Base-by-base conservation (phyloP, 768 basidiomycete genomes). In the Clavaria fumosa region DNA sequence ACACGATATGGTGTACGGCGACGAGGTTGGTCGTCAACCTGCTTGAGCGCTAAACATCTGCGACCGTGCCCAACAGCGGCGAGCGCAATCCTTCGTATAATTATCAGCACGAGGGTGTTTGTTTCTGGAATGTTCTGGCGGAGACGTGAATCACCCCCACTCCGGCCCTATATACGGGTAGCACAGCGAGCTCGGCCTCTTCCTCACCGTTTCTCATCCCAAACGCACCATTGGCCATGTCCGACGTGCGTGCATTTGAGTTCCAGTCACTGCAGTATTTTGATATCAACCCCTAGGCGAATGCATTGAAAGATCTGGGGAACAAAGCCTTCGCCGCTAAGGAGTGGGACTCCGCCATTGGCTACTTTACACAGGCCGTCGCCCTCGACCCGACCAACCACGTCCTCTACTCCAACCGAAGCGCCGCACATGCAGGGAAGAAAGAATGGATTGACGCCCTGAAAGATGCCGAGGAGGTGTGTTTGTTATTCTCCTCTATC, bases 251-350 rank as follows among this genome's bases (percentile, higher is more conserved):
- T 39, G 26, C 14, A 23, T 5, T 5, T 28, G 14, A 4, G 31
- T 6, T 38, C 10, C n/a, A 7, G 11, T 14, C 4, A 28, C 37
- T 9, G 15, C 9, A 38, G 4, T 28, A 20, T 28, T 7, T 26
- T 14, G 14, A 30, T 14, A 24, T 38, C n/a, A 20, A 5, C 35
- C 42, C 33, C 33, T 28, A 64, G 61, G 66, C 58, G 23, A 65
- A 66, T 53, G 61, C 73, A 42, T 65, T 95, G 46, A 96, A 96
- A 64, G 83, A 86, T 52, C 75, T 75, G 52, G 91, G 90, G 51
- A 96, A 96, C 69, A 89, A 90, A 53, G 89, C 91, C 15, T 96
- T 96, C 60, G 67, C 82, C 26, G 85, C 85, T 39, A 95, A 89
- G 55, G 74, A 95, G 49, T 95, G 84, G 60, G 78, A 85, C 62